Evolutionary conservation across 2,329 filamentous ascomycete genomes (phyloP).

Genomic region (Apiospora saccharicola): DNA sequence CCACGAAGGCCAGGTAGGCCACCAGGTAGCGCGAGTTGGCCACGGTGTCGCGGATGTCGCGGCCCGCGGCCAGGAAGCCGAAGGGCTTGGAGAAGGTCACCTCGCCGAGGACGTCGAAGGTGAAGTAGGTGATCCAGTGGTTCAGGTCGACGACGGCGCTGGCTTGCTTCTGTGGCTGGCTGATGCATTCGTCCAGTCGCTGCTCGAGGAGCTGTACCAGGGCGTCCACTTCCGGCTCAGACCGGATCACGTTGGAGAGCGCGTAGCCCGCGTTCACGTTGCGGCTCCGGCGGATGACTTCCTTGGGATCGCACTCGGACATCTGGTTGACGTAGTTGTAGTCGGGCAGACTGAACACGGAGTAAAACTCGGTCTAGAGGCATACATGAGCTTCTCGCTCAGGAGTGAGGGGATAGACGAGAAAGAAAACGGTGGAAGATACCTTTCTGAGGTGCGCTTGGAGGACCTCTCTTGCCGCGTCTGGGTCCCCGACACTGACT

Average conservation of each 20-base stretch:
- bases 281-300: conserved; percentile 43
- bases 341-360: conserved; percentile 48
- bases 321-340: conserved; percentile 49
- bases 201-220: conserved; percentile 29
- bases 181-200: conserved; percentile 32
- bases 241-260: conserved; percentile 41
- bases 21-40: conserved; percentile 32
- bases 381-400: conserved; percentile 49
- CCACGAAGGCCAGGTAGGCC: conserved; percentile 34
- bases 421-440: conserved; percentile 43
- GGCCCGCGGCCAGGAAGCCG: conserved; percentile 41
- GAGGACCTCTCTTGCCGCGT: conserved; percentile 49
- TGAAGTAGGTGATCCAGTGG: conserved; percentile 37
- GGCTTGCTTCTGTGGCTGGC: conserved; percentile 25
- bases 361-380: conserved; percentile 42
- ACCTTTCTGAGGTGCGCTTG: conserved; percentile 45
- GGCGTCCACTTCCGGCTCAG: conserved; percentile 30
- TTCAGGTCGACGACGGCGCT: conserved; percentile 36
- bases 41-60: conserved; percentile 44
- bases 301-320: conserved; percentile 45
- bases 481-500: conserved; percentile 49
- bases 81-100: conserved; percentile 42
- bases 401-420: conserved; percentile 47
- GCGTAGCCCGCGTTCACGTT: conserved; percentile 41
- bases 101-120: conserved; percentile 45